Base-by-base conservation (phyloP, 1,284 basidiomycete genomes). In the Leucoagaricus sp. region DNA sequence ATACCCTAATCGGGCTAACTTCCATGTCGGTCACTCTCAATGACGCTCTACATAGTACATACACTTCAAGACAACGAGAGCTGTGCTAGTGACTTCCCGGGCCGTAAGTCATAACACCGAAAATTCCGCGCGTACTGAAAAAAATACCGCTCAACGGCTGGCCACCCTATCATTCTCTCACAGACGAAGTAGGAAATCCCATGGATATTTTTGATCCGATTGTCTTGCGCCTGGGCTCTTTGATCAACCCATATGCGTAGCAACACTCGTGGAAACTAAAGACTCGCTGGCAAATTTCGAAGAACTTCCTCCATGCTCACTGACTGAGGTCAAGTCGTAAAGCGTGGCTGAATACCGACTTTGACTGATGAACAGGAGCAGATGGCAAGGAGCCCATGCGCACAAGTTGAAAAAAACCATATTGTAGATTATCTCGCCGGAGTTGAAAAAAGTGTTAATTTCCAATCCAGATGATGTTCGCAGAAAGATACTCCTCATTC, bases 181-280 rank as follows among this genome's bases (percentile, higher is more conserved):
- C 53, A 42, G 4, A 34, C 53, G 10, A 36, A 48, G 23, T 40
- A 17, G 44, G 15, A 47, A 53, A 38, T 53, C 53, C 25, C 45
- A 41, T 41, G 36, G 46, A 46, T 49, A 55, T 49, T 55, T 52
- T 55, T 55, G 53, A 55, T 55, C 53, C 53, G 53, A 34, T n/a
- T 25, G 12, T 28, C 10, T 19, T 55, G 28, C 46, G 21, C 25
- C 23, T 33, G 26, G 13, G 26, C 3, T 23, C 23, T n/a, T 26
- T 40, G 49, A 34, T 29, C 42, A 34, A 15, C 28, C 19, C 45
- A 31, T 17, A 17, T 19, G 17, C 3, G n/a, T 29, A 29, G 26
- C 41, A 38, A 55, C 48, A 49, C 12, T 36, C 48, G 54, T 55
- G 54, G 46, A 44, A 48, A 48, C 15, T 15, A 21, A 17, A 5